phyloP scores from a whole-genome alignment of 495 filamentous ascomycete species.

The Aspergillus leporis region DNA sequence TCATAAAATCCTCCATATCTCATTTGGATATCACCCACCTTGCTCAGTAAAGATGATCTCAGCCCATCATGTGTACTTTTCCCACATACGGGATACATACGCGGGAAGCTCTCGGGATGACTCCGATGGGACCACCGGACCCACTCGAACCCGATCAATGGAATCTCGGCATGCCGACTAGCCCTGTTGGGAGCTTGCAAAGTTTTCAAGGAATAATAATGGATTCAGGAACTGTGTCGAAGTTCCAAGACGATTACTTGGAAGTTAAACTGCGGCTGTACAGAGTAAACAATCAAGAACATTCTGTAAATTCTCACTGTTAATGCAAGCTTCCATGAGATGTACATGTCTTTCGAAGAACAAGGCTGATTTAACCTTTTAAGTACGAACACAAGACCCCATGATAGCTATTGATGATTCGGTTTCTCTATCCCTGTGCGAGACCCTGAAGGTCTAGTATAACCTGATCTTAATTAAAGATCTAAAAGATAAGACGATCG shows the following conservation, averaged over 20 bases:
- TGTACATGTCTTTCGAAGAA: background rate
- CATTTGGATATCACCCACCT: too few species aligned
- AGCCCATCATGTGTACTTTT: too few species aligned
- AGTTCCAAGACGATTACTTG: background rate
- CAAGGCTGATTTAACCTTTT: background rate
- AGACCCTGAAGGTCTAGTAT: background rate
- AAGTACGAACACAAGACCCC: background rate
- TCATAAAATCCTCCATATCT: too few species aligned
- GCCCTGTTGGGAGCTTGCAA: background rate
- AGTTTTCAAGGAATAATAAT: background rate
- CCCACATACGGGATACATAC: background rate
- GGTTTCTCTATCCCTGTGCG: background rate
- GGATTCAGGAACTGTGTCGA: background rate
- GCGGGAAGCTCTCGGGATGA: background rate
- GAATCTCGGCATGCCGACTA: conserved; percentile 2
- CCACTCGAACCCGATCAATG: background rate
- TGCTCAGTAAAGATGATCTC: too few species aligned
- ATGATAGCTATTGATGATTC: background rate
- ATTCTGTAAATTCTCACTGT: too few species aligned
- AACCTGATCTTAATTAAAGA: background rate
- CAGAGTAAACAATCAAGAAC: too few species aligned
- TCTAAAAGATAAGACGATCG: background rate
- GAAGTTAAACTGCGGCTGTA: background rate
- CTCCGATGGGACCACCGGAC: background rate
- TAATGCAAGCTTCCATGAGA: background rate